Evolutionary conservation across 1,284 basidiomycete genomes (phyloP), one percentile per base, ranked within the genome.

Genomic region (Ustilago xerochloae): DNA sequence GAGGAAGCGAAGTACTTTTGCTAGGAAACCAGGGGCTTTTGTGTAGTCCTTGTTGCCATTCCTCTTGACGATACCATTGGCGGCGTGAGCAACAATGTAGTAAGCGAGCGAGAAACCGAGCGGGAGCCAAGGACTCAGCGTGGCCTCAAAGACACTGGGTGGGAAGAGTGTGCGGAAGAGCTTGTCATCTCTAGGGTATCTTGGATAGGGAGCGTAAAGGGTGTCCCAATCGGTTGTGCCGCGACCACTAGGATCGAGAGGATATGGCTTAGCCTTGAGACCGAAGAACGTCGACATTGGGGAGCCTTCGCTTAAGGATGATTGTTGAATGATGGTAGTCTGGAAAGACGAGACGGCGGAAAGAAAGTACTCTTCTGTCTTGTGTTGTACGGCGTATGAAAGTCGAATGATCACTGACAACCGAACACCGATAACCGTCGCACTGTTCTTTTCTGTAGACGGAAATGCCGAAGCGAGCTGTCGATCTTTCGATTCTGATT

Each of bases 101-200:
- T 81, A 81, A 6, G 39, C 64, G 16, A 79, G 53, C 13, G 74
- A 73, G 62, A 81, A 81, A 13, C 50, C 47, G 20, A 81, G 48
- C 5, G 77, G 74, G 0, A 75, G 43, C 43, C 45, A 50, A 2
- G 75, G 57, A 30, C 61, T 63, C 26, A 81, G 66, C 4, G 75
- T 68, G 13, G 30, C 18, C 2, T 60, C 32, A 50, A 63, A 76
- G 26, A 55, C 43, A 10, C 47, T 20, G 9, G 35, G 53, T 4
- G 61, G 33, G 38, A 66, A 52, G 36, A 54, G 26, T 45, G 39
- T 53, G 33, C 30, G 28, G 45, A 63, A 63, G 29, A 65, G 52
- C 45, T 52, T 53, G 55, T 66, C 55, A 22, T 39, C 10, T 24
- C 46, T 32, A 6, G 75, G 72, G 24, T 77, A 77, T 24, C 45